A percentile compares a stretch with the other conserved stretches of the same genome.
These are phyloP conservation scores for cucumber (Cucumis sativus) DNA, from an alignment of 306 rosid genomes.

Conservation along the genomic window Cucumber_9930_V3 NC_026655.2:16350501-16351000, in stretches of 20 bases:
- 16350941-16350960: slow-evolving; percentile 70
- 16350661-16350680: not conserved
- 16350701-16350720: slow-evolving; percentile 25
- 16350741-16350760: slow-evolving; percentile 62
- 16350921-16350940: slow-evolving; percentile 82
- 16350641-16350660: not conserved
- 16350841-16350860: slow-evolving; percentile 54
- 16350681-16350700: not conserved
- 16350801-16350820: slow-evolving; percentile 69
- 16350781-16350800: slow-evolving; percentile 54
- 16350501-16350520: not conserved
- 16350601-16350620: not conserved
- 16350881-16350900: not conserved
- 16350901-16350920: slow-evolving; percentile 16
- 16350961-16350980: slow-evolving; percentile 73
- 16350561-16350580: not conserved
- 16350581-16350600: not conserved
- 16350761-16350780: slow-evolving; percentile 52
- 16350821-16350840: slow-evolving; percentile 80
- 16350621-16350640: not conserved
- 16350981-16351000: slow-evolving; percentile 59
- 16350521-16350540: not conserved
- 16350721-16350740: slow-evolving; percentile 38
- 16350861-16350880: slow-evolving; percentile 35
- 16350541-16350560: not conserved